Base-by-base conservation (phyloP, 768 basidiomycete genomes). In the Boletus reticulatus region DNA sequence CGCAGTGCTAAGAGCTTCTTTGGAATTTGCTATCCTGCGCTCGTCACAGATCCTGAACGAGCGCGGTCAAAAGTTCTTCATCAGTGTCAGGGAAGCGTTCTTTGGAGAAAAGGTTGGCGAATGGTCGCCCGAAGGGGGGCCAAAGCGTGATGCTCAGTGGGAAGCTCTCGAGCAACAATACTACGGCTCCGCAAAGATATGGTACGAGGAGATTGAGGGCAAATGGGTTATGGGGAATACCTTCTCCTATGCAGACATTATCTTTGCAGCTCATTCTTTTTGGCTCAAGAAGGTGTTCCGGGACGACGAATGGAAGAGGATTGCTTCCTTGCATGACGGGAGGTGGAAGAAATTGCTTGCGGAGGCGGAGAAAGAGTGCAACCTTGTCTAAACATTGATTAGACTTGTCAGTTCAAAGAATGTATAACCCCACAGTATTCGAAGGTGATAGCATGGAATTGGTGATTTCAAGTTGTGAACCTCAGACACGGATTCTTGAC, bases 41-140 rank as follows among this genome's bases (percentile, higher is more conserved):
- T 22, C 59, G 1, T 58, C 62, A 16, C 48, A 63, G 14, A 57
- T 69, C 38, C 56, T 82, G 53, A 72, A 67, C 27, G 65, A 71
- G 5, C 58, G 52, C 36, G 78, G 77, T 53, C 54, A 57, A 36
- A 69, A 63, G 29, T 75, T 74, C 62, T 83, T 78, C 59, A 60
- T 73, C 19, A 45, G 52, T 19, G 76, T 73, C 6, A 64, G 76
- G 36, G 70, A 73, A 52, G 53, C 16, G 4, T n/a, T 9, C 4
- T 66, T 74, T 44, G 76, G 75, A 6, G 66, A 58, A 41, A 62
- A 65, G 13, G 56, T 83, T 48, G 77, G 79, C 20, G 72, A 78
- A 31, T 57, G 79, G 32, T 65, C 66, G 9, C 27, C 27, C 0
- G 67, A 64, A 43, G 73, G 22, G 22, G 22, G 74, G 6, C 72